Evolutionary conservation across 2,329 filamentous ascomycete genomes (phyloP).

Genomic region (Penicillium sp.): DNA sequence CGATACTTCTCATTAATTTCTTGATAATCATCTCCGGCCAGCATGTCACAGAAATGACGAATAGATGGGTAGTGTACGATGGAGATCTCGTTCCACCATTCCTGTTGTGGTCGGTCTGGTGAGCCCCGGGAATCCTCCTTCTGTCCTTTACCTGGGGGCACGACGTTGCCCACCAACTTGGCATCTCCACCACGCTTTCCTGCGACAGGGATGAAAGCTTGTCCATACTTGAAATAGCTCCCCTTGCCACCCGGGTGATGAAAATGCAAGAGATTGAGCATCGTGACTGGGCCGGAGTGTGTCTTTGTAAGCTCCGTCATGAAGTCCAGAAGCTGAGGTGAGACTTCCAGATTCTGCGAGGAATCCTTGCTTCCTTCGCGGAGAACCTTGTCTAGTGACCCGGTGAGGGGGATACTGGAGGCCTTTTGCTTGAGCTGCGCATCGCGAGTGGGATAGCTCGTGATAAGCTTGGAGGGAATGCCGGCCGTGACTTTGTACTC

Average conservation of each 20-base stretch:
- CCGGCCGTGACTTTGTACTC: constrained; percentile 32
- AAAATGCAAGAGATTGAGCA: constrained; percentile 60
- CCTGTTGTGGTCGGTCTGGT: constrained; percentile 18
- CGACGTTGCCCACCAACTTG: constrained; percentile 57
- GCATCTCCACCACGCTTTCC: constrained; percentile 51
- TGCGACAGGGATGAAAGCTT: constrained; percentile 43
- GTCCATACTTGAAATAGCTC: constrained; percentile 54
- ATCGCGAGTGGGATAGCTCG: constrained; percentile 22
- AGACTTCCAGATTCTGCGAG: constrained; percentile 51
- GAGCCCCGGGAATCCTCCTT: constrained; percentile 21
- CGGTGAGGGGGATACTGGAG: constrained; percentile 18
- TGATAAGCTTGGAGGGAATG: constrained; percentile 33
- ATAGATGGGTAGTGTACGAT: constrained; percentile 61
- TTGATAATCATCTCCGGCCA: constrained; percentile 54
- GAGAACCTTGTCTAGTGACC: constrained; percentile 21
- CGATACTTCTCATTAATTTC: constrained; percentile 50
- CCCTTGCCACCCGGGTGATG: constrained; percentile 44
- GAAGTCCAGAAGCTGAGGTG: constrained; percentile 47
- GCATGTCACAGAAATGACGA: constrained; percentile 57
- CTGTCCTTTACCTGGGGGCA: constrained; percentile 21
- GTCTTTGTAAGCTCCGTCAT: constrained; percentile 32
- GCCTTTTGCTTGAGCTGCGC: constrained; percentile 15
- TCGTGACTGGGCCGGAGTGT: constrained; percentile 48
- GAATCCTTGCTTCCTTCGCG: constrained; percentile 24
- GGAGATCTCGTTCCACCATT: constrained; percentile 58